These are phyloP conservation scores for Calycina herbarum DNA, from an alignment of 2,329 filamentous ascomycete genomes.

Conservation along the genomic window DNA sequence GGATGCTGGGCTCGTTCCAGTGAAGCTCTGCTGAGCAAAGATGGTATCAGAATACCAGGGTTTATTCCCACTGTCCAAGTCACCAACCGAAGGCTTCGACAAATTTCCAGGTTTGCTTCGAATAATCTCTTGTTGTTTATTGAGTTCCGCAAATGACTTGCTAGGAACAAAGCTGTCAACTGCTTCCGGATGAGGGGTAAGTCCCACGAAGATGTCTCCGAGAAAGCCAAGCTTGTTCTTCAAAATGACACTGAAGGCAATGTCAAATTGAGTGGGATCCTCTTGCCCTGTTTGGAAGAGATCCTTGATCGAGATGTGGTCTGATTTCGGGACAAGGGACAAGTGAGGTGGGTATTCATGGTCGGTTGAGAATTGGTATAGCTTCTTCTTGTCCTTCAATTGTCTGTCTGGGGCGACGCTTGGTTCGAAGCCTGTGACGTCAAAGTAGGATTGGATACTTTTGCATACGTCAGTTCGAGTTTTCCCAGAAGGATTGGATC, in stretches of 20 bases:
- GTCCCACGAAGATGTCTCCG: constrained; percentile 1
- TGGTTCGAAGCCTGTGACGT: constrained; percentile 9
- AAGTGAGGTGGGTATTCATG: constrained; percentile 8
- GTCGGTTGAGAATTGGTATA: constrained; percentile 6
- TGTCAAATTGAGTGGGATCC: background rate
- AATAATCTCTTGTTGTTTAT: constrained; percentile 21
- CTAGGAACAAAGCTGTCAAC: background rate
- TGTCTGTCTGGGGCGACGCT: background rate
- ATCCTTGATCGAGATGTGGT: background rate
- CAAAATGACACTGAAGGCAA: constrained; percentile 9
- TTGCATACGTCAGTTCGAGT: background rate
- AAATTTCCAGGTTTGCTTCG: constrained; percentile 31
- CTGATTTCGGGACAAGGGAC: background rate
- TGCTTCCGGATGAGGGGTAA: constrained; percentile 2
- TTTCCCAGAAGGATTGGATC: background rate
- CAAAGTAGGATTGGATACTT: constrained; percentile 13
- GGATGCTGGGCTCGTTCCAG: constrained; percentile 38
- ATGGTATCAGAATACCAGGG: constrained; percentile 39
- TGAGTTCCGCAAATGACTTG: constrained; percentile 13
- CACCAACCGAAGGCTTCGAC: constrained; percentile 33
- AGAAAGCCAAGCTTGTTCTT: constrained; percentile 13
- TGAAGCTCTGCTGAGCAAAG: constrained; percentile 44
- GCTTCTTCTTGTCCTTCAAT: background rate
- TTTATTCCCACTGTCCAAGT: constrained; percentile 30
- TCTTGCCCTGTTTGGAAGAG: constrained; percentile 9